Evolutionary conservation across 116 monocot species (phyloP).

Genomic region (Thalassia testudinum): DNA sequence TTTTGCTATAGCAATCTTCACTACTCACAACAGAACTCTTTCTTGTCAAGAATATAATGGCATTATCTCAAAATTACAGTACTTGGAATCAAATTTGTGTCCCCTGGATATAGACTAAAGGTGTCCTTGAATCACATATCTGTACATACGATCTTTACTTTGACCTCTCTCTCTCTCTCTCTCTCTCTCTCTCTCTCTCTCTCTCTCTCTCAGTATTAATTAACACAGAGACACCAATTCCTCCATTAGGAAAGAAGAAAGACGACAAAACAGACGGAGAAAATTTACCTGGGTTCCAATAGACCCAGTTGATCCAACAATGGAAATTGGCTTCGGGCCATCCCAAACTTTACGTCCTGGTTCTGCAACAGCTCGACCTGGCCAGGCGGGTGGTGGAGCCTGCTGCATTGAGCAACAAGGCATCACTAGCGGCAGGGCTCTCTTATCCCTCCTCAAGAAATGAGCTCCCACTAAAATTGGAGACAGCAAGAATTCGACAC

Average conservation of each 20-base stretch:
- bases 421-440: slow-evolving; percentile 11
- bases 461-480: slow-evolving; percentile 28
- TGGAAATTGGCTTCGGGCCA: slow-evolving; percentile 82
- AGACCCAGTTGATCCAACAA: slow-evolving; percentile 97
- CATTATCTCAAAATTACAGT: no score
- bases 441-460: slow-evolving; percentile 25
- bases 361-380: slow-evolving; percentile 68
- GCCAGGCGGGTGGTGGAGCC: slow-evolving; percentile 87
- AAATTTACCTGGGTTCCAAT: slow-evolving; percentile 82
- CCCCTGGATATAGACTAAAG: no score
- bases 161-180: not conserved
- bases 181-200: no score
- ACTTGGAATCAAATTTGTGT: no score
- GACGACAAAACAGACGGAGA: not conserved
- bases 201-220: no score
- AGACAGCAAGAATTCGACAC: not conserved
- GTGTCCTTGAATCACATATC: no score
- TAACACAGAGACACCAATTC: no score
- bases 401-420: slow-evolving; percentile 51
- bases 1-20: no score
- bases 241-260: not conserved
- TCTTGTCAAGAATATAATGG: no score
- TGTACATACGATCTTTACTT: not conserved
- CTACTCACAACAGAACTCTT: no score
- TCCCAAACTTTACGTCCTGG: slow-evolving; percentile 47